These are phyloP conservation scores for Trebouxia gelatinosa DNA, from an alignment of 163 green algal species.

Conservation along the genomic window DNA sequence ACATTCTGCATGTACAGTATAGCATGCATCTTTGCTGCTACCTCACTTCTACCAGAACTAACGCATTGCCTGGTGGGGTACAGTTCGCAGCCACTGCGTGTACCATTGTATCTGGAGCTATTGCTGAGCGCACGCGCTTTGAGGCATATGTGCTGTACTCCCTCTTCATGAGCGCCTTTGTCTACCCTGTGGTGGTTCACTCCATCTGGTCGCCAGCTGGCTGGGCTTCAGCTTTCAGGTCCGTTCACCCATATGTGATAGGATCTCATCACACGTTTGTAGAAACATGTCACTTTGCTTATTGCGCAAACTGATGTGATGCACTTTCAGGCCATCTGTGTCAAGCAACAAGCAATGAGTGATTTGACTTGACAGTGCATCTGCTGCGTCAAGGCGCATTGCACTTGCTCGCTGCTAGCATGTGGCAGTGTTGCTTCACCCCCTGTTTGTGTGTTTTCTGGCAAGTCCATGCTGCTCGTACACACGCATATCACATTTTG, in stretches of 20 bases:
- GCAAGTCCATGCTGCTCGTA: background rate
- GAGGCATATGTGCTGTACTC: conserved; percentile 50
- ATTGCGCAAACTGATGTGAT: background rate
- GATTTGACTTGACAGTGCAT: background rate
- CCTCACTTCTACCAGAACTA: no score
- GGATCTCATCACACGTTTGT: background rate
- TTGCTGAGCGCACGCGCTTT: conserved; percentile 50
- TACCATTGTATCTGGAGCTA: conserved; percentile 56
- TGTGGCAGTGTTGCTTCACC: background rate
- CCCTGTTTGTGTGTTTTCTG: background rate
- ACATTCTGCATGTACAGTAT: no score
- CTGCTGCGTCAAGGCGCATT: background rate
- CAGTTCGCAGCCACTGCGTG: conserved; percentile 53
- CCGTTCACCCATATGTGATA: no score
- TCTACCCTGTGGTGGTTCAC: conserved; percentile 59
- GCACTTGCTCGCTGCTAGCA: background rate
- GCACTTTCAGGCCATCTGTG: background rate
- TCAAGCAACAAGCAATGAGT: background rate
- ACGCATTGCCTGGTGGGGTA: no score
- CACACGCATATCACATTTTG: background rate
- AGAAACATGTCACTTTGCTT: background rate
- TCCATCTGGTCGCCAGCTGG: conserved; percentile 69
- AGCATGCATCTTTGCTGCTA: no score
- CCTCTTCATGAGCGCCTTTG: conserved; percentile 52
- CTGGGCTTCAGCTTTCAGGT: conserved; percentile 58